Conservation (phyloP, 805 yeast species). For the Nakazawaea siamensis region DNA sequence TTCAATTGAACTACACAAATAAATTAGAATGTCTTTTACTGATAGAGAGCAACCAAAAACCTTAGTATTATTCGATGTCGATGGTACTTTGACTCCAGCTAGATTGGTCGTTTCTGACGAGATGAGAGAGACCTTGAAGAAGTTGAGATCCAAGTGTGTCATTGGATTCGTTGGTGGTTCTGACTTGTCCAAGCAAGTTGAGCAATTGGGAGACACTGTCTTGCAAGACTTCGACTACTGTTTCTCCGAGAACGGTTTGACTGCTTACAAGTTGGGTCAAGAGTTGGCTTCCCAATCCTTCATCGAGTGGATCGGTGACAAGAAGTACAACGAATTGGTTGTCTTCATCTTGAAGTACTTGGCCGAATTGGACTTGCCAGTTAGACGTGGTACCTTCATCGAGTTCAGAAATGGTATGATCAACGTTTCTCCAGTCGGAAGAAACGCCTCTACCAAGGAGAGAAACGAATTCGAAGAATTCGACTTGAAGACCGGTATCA, state of each 20-base stretch:
- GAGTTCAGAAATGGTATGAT: slow-evolving; percentile 99
- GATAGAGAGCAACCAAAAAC: slow-evolving; percentile 78
- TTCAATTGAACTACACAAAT: too few species aligned
- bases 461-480: slow-evolving; percentile 86
- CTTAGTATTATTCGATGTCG: slow-evolving; percentile 92
- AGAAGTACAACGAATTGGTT: slow-evolving; percentile 82
- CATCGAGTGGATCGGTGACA: slow-evolving; percentile 93
- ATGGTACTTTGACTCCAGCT: slow-evolving; percentile 97
- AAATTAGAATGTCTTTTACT: slow-evolving; percentile 60
- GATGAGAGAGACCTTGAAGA: slow-evolving; percentile 60
- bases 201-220: slow-evolving; percentile 83
- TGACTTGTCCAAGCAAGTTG: slow-evolving; percentile 88
- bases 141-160: slow-evolving; percentile 84
- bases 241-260: slow-evolving; percentile 95
- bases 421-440: slow-evolving; percentile 96
- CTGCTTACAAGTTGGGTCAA: slow-evolving; percentile 90
- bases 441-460: slow-evolving; percentile 93
- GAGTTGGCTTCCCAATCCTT: slow-evolving; percentile 89
- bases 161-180: slow-evolving; percentile 98
- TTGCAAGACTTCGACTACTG: slow-evolving; percentile 86
- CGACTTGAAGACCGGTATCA: slow-evolving; percentile 73
- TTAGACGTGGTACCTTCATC: slow-evolving; percentile 96
- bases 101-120: slow-evolving; percentile 66
- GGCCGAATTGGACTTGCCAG: slow-evolving; percentile 81
- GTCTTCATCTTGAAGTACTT: slow-evolving; percentile 81